phyloP scores from a whole-genome alignment of 345 rosid species.

The Heritiera fomes region DNA sequence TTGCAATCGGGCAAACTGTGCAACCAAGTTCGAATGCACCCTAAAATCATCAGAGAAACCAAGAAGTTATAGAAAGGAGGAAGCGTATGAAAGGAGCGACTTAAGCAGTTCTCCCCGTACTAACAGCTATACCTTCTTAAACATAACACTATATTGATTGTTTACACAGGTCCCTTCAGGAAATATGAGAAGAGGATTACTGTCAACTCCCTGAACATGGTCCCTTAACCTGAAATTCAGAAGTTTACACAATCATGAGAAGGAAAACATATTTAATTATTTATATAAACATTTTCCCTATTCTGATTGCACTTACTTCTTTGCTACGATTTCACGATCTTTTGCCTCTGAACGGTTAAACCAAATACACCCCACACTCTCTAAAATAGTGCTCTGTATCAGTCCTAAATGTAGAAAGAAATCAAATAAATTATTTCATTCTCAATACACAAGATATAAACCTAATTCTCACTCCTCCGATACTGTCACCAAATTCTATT shows the following conservation, averaged over 20 bases:
- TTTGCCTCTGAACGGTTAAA: constrained; percentile 90
- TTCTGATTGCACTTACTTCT: constrained; percentile 54
- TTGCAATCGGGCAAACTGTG: constrained; percentile 92
- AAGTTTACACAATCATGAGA: constrained; percentile 27
- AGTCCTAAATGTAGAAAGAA: constrained; percentile 57
- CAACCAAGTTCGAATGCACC: constrained; percentile 97
- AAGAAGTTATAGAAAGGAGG: constrained; percentile 18
- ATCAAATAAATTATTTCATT: constrained; percentile 15
- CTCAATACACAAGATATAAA: neutral
- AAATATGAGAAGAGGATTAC: constrained; percentile 96
- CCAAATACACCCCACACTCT: constrained; percentile 98
- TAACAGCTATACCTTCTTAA: constrained; percentile 70
- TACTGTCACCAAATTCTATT: constrained; percentile 10
- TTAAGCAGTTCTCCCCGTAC: neutral
- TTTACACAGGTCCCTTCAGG: constrained; percentile 98
- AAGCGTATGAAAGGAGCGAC: neutral
- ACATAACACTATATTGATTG: constrained; percentile 95
- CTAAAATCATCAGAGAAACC: constrained; percentile 44
- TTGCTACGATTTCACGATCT: constrained; percentile 95
- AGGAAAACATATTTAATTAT: neutral
- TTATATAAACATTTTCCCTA: neutral
- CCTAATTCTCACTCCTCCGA: neutral
- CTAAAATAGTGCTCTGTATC: constrained; percentile 91
- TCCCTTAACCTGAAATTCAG: constrained; percentile 72
- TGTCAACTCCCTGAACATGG: constrained; percentile 85